Conservation (phyloP, 2,329 filamentous ascomycete genomes). For the Fusarium verticillioides region DNA sequence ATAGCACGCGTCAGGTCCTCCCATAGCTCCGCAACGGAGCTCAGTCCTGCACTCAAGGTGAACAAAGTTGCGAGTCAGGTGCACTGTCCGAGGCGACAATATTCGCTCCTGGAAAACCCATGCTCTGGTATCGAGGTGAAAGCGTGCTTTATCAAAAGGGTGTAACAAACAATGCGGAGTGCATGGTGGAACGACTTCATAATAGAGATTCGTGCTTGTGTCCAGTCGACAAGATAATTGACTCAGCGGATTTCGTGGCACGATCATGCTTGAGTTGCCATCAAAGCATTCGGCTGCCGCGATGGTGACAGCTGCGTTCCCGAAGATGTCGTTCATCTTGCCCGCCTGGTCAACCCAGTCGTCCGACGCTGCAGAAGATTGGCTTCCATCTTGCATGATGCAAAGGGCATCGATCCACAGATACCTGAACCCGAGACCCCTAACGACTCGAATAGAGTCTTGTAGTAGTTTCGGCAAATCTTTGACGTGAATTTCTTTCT, state of each 20-base stretch:
- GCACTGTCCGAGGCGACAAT: neutral
- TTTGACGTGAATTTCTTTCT: neutral
- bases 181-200: neutral
- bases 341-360: neutral
- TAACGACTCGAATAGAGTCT: neutral
- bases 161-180: neutral
- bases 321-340: slow-evolving; percentile 1
- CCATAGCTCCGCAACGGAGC: neutral
- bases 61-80: neutral
- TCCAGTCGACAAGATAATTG: neutral
- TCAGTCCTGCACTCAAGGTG: neutral
- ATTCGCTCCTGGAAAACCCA: neutral
- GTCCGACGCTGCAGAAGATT: neutral
- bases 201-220: neutral
- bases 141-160: neutral
- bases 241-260: neutral
- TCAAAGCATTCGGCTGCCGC: slow-evolving; percentile 1
- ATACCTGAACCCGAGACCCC: neutral
- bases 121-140: neutral
- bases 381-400: neutral
- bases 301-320: neutral
- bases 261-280: neutral
- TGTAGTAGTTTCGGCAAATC: neutral
- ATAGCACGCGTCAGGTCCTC: neutral
- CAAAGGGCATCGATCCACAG: slow-evolving; percentile 1